phyloP scores from a whole-genome alignment of 306 rosid genomes.

The Pueraria montana region DNA sequence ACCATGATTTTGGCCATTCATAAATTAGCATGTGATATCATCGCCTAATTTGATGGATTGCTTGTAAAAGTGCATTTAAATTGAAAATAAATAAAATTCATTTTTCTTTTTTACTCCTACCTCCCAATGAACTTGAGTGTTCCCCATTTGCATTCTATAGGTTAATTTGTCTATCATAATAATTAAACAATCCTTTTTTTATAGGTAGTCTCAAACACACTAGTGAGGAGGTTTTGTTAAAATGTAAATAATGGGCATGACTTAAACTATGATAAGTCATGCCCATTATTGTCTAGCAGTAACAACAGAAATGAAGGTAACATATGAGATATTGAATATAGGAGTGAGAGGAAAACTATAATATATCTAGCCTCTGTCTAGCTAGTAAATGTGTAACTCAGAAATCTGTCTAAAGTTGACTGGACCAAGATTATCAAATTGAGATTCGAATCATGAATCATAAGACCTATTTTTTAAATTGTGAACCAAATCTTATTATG shows the following conservation, averaged over 20 bases:
- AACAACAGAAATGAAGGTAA: constrained; percentile 1
- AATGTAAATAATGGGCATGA: background rate
- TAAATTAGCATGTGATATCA: constrained; percentile 13
- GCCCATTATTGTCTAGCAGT: background rate
- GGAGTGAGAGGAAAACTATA: constrained; percentile 6
- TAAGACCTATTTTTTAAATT: background rate
- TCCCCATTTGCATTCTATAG: constrained; percentile 5
- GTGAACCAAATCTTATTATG: background rate
- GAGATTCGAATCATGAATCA: background rate
- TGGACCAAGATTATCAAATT: background rate
- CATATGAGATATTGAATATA: background rate
- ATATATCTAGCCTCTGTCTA: background rate
- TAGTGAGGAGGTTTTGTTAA: background rate
- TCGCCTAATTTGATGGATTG: constrained; percentile 7
- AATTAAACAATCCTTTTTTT: background rate
- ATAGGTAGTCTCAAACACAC: background rate
- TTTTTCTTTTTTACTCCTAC: background rate
- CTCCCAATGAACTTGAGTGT: background rate
- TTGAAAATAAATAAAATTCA: background rate
- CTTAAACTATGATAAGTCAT: background rate
- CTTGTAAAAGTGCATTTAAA: constrained; percentile 17
- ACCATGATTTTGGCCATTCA: constrained; percentile 29
- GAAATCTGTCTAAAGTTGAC: background rate
- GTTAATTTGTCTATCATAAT: background rate
- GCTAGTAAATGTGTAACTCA: background rate